These are phyloP conservation scores for Tulasnella sp. DNA, from an alignment of 768 basidiomycete species.

Conservation along the genomic window DNA sequence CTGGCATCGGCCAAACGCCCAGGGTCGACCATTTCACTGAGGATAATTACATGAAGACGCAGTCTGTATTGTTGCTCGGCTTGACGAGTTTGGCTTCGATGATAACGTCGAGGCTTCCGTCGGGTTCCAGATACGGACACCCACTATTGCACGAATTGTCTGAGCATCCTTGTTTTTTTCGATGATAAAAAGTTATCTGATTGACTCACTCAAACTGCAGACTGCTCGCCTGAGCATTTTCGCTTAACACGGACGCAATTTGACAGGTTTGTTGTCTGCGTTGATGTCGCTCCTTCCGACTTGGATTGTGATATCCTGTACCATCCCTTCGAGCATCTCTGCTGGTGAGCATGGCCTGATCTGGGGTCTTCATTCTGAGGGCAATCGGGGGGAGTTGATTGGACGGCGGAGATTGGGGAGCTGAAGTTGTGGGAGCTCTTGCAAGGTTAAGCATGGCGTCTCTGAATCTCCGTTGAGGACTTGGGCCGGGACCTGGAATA, in stretches of 20 bases:
- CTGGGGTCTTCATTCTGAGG: constrained; percentile 11
- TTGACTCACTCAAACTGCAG: constrained; percentile 19
- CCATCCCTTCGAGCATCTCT: not conserved
- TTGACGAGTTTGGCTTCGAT: constrained; percentile 20
- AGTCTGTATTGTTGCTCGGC: constrained; percentile 12
- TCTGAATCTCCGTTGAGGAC: not conserved
- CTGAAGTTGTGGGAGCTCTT: not conserved
- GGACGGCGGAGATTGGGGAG: no score
- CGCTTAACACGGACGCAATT: not conserved
- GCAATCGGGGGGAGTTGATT: constrained; percentile 6
- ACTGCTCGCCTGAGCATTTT: constrained; percentile 4
- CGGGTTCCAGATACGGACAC: constrained; percentile 7
- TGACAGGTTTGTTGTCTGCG: not conserved
- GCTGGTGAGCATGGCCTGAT: not conserved
- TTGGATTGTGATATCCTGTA: not conserved
- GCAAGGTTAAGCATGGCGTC: not conserved
- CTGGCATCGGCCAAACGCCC: not conserved
- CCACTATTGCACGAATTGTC: not conserved
- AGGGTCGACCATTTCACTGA: not conserved
- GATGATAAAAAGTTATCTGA: not conserved
- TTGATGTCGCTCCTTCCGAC: not conserved
- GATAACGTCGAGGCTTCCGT: constrained; percentile 13
- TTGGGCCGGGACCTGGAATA: not conserved
- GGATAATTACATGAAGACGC: constrained; percentile 14
- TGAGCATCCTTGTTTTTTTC: not conserved